Percentiles rank a stretch among this genome's conserved stretches.
Evolutionary conservation across 2,329 filamentous ascomycete genomes (phyloP).

Genomic region (Claviceps sp.): DNA sequence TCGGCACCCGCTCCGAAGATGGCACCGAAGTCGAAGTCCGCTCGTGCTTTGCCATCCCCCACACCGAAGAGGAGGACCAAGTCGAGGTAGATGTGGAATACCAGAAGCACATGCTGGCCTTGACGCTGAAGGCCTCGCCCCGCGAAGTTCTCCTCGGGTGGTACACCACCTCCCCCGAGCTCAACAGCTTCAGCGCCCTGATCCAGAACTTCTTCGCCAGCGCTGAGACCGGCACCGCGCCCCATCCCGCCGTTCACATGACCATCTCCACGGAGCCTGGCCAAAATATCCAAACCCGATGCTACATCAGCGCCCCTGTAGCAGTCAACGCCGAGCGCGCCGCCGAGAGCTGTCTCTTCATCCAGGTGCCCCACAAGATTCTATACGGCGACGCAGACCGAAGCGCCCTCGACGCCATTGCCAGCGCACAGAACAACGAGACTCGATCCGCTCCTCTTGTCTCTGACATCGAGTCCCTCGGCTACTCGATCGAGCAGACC

Average conservation of each 20-base stretch:
- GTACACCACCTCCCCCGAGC: constrained; percentile 94
- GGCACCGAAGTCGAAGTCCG: constrained; percentile 92
- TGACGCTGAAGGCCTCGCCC: constrained; percentile 88
- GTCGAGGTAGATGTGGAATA: constrained; percentile 99
- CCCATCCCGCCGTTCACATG: constrained; percentile 92
- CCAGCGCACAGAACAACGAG: constrained; percentile 68
- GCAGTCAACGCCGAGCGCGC: constrained; percentile 91
- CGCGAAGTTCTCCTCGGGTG: constrained; percentile 91
- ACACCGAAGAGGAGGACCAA: constrained; percentile 96
- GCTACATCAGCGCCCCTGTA: constrained; percentile 92
- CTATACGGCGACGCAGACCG: constrained; percentile 66
- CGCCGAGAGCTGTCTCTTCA: constrained; percentile 92
- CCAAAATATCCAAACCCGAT: constrained; percentile 75
- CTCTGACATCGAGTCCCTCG: constrained; percentile 80
- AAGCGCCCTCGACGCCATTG: constrained; percentile 64
- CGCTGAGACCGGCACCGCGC: constrained; percentile 92
- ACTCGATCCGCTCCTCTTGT: constrained; percentile 59
- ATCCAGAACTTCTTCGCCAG: constrained; percentile 98
- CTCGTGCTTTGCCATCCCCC: constrained; percentile 93
- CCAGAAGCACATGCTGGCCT: constrained; percentile 95
- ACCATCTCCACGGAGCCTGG: constrained; percentile 86
- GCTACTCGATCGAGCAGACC: constrained; percentile 76
- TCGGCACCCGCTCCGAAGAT: constrained; percentile 89
- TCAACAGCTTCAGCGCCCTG: constrained; percentile 96
- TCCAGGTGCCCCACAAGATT: constrained; percentile 91